phyloP scores from a whole-genome alignment of 208 protist species.

The Crithidia sp. region DNA sequence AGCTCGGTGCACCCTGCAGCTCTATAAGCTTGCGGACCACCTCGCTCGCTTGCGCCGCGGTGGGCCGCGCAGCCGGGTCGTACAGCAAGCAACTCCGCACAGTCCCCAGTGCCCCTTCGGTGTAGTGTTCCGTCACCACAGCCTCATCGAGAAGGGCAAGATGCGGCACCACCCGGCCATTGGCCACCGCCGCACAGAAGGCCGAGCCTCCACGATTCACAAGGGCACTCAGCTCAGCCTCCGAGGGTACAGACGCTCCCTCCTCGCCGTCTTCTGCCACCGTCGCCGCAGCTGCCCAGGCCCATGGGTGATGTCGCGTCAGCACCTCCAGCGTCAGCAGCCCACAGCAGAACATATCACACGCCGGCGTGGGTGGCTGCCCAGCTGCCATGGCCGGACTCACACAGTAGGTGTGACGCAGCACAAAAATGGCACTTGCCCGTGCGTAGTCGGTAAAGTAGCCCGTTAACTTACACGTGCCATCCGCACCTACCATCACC shows the following conservation, averaged over 20 bases:
- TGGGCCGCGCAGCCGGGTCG: not conserved
- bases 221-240: not conserved
- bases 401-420: not conserved
- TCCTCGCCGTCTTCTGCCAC: not conserved
- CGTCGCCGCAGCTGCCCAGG: not conserved
- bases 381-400: slow-evolving; percentile 40
- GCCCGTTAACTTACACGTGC: not conserved
- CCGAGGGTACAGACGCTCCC: no score
- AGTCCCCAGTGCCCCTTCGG: not conserved
- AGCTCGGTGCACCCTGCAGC: no score
- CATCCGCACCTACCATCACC: not conserved
- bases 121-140: not conserved
- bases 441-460: not conserved
- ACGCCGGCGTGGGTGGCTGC: slow-evolving; percentile 37
- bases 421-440: not conserved
- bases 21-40: not conserved
- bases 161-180: not conserved
- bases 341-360: slow-evolving; percentile 74
- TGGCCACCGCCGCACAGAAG: not conserved
- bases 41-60: not conserved
- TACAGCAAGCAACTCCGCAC: not conserved
- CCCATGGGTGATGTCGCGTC: slow-evolving; percentile 3
- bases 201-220: not conserved
- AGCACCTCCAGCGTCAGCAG: slow-evolving; percentile 60
- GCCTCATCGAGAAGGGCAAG: not conserved